Evolutionary conservation across 805 yeast species (phyloP).

Genomic region (Saccharomyces kudriavzevii): DNA sequence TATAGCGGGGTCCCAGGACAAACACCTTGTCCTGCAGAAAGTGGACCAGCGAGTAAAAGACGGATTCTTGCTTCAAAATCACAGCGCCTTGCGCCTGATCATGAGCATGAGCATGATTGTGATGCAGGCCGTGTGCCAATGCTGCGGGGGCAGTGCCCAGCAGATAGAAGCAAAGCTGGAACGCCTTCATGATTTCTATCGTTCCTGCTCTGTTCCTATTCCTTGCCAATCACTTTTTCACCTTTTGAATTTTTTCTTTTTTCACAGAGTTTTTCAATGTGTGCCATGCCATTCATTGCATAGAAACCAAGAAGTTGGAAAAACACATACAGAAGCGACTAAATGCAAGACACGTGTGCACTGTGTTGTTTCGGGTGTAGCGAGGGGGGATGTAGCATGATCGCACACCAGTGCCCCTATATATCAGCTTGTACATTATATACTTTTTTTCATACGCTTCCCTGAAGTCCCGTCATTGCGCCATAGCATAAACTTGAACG

Average conservation of each 20-base stretch:
- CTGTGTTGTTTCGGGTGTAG: no score
- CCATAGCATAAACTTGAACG: no score
- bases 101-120: not conserved
- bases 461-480: no score
- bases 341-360: no score
- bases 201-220: not conserved
- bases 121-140: not conserved
- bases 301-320: no score
- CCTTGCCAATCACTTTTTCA: not conserved
- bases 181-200: constrained; percentile 1
- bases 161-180: not conserved
- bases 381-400: no score
- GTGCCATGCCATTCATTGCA: no score
- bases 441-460: no score
- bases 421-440: no score
- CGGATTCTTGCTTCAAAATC: not conserved
- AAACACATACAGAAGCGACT: no score
- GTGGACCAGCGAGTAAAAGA: not conserved
- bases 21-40: constrained; percentile 12
- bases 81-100: not conserved
- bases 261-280: not conserved
- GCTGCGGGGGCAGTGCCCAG: not conserved
- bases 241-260: not conserved
- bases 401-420: no score
- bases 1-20: constrained; percentile 40